Evolutionary conservation across 129 eudicot genomes (phyloP), one percentile per base, ranked within the genome.

Genomic region (Helianthus tuberosus): DNA sequence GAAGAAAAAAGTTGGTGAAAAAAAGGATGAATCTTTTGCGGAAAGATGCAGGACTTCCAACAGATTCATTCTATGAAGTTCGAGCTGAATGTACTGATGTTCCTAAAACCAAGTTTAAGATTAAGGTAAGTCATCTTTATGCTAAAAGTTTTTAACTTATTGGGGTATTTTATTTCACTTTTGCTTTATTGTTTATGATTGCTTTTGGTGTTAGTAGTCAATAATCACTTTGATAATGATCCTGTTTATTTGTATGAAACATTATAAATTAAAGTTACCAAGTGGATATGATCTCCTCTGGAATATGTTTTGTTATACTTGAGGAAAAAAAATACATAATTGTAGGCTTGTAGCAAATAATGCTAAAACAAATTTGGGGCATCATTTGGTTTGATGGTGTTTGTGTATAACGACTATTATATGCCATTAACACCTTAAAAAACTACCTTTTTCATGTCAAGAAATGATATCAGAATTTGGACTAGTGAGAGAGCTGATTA

Each of bases 51-150:
- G 96, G 96, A 5, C 68, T 82, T 72, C 88, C 98, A 11, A 80
- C 95, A 41, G 98, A 93, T 84, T 80, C 88, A 57, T 93, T 69
- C 66, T 89, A 93, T 81, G 78, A 89, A 75, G 89, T 89, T 69
- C 81, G 92, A 48, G 76, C 96, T 72, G 96, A 93, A 75, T 85
- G 89, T 75, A 82, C 85, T 1, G 92, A 89, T 89, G 98, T 88
- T 85, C 96, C 95, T 0, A 78, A 93, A 78, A 87, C 91, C 86
- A 93, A 89, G 78, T 93, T 93, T 79, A 84, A 87, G 69, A 87
- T 93, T 82, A 90, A 88, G 98, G 98, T 92, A 32, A 27, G 3
- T 29, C 10, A 1, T 50, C 41, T 25, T 68, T 23, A 57, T 27
- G 57, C 52, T 35, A 27, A 57, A 66, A 55, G 43, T 57, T 67